phyloP scores from a whole-genome alignment of 257 asterid genomes.

The Solanum virginianum region DNA sequence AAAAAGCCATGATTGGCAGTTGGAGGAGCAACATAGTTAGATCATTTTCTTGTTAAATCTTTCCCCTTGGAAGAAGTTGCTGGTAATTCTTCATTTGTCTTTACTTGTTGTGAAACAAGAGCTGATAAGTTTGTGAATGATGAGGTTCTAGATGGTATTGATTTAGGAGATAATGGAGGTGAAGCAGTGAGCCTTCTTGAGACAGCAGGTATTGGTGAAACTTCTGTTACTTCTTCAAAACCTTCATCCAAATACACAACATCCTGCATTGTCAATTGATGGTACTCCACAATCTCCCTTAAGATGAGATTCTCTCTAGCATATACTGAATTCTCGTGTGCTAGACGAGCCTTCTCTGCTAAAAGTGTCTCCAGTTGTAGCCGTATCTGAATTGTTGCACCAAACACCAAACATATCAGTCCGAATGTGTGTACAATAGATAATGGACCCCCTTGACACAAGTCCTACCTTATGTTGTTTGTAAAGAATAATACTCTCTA shows the following conservation, averaged over 20 bases:
- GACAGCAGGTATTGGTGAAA: slow-evolving; percentile 32
- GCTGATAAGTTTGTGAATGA: not conserved
- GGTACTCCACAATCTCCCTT: slow-evolving; percentile 93
- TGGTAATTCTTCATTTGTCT: not conserved
- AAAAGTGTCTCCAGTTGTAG: slow-evolving; percentile 83
- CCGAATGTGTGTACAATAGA: not conserved
- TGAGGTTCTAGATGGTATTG: slow-evolving; percentile 17
- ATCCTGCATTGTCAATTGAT: slow-evolving; percentile 90
- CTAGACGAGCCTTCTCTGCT: slow-evolving; percentile 86
- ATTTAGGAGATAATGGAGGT: slow-evolving; percentile 27
- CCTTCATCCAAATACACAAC: slow-evolving; percentile 81
- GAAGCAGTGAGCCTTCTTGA: slow-evolving; percentile 40
- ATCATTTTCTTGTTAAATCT: not conserved
- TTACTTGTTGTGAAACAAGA: not conserved
- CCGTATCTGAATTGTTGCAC: slow-evolving; percentile 41
- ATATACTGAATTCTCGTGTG: slow-evolving; percentile 72
- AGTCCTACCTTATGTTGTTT: not conserved
- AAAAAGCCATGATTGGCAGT: not conserved
- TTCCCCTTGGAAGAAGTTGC: not conserved
- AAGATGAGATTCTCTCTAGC: slow-evolving; percentile 87
- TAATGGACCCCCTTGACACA: not conserved
- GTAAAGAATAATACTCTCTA: not conserved
- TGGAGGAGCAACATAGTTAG: not conserved
- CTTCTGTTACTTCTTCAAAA: slow-evolving; percentile 66
- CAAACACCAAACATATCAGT: not conserved